Base-by-base conservation (phyloP, 495 filamentous ascomycete genomes). In the Polyplosphaeria fusca region DNA sequence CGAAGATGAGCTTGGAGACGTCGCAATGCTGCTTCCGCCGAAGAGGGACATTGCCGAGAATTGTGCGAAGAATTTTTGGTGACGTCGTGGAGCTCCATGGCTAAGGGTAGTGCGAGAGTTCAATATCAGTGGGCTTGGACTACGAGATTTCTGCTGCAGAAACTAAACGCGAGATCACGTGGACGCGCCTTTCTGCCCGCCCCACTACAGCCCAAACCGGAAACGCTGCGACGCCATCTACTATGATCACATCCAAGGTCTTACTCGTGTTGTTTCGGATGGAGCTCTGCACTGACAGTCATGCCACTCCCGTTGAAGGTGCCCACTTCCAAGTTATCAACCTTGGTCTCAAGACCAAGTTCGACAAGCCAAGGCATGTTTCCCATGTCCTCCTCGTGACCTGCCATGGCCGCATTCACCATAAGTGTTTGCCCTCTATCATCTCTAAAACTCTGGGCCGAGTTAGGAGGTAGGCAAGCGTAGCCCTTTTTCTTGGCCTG, bases 321-420 rank as follows among this genome's bases (percentile, higher is more conserved):
- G n/a, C n/a, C n/a, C n/a, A n/a, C n/a, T n/a, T n/a, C n/a, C n/a
- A n/a, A n/a, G n/a, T n/a, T n/a, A n/a, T n/a, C n/a, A n/a, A n/a
- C n/a, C n/a, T n/a, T n/a, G n/a, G n/a, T n/a, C n/a, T n/a, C 30
- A 43, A 85, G 64, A 51, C 86, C 83, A 40, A 87, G 50, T 67
- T 86, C 80, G n/a, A 88, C 77, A 9, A 85, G 44, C 81, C 81
- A 87, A 1, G 82, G 79, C 46, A 76, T 75, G 69, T 86, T 79
- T 16, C 65, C 43, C 12, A 77, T 70, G 13, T 65, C 52, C 64
- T 81, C 82, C 9, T 53, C 39, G 12, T 76, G 62, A 30, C 73
- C 74, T 57, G 79, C 72, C 18, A 88, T 78, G 47, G 81, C 78
- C 3, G 86, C 87, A 73, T 90, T 90, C 4, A 89, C 78, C 67